Conservation (phyloP, 1,284 basidiomycete species). For the Peniophora sp. region DNA sequence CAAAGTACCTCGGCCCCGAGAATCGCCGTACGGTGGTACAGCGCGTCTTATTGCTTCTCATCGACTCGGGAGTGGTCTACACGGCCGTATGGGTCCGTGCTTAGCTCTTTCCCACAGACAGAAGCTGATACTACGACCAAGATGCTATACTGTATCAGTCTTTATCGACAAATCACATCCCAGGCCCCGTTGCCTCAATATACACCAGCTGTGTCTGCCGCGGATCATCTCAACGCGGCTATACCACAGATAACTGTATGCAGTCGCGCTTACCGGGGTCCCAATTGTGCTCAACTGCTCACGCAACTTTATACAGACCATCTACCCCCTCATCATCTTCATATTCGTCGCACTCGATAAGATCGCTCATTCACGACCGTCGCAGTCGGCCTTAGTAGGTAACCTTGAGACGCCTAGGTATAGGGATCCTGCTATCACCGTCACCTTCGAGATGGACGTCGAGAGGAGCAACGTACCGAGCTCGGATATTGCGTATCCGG, state of each 20-base stretch:
- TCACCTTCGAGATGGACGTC: too few relatives aligned
- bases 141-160: neutral
- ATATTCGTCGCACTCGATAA: neutral
- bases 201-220: neutral
- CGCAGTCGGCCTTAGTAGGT: too few relatives aligned
- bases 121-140: neutral
- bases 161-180: neutral
- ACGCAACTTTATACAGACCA: neutral
- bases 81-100: neutral
- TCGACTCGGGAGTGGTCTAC: neutral
- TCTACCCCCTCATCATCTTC: neutral
- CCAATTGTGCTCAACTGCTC: neutral
- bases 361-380: too few relatives aligned
- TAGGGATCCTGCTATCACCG: too few relatives aligned
- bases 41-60: neutral
- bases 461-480: too few relatives aligned
- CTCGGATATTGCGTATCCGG: too few relatives aligned
- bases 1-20: neutral
- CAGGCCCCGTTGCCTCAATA: neutral
- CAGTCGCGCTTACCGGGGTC: neutral
- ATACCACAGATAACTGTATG: neutral
- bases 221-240: neutral
- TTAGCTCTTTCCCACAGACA: neutral
- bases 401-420: too few relatives aligned
- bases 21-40: neutral